Percentiles rank a stretch among this genome's conserved stretches.
Evolutionary conservation across 208 protist genomes (phyloP).

Genomic region (Trypanosoma avium): DNA sequence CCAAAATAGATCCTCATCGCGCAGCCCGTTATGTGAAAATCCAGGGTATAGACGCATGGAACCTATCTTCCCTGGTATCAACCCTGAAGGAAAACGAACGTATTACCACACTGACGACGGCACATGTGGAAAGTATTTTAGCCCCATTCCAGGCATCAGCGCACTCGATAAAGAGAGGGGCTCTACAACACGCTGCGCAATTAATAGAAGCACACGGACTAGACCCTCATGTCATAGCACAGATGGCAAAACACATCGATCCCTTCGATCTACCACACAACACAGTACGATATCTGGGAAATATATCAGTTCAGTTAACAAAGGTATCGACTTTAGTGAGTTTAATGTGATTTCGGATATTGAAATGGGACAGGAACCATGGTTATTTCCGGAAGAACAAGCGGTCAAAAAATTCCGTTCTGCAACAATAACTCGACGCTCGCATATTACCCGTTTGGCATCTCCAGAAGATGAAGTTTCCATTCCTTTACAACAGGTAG

Average conservation of each 20-base stretch:
- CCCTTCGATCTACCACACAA: background rate
- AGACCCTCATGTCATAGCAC: background rate
- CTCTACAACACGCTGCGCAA: background rate
- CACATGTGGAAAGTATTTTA: background rate
- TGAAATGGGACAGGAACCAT: background rate
- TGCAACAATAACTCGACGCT: background rate
- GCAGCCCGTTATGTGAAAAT: background rate
- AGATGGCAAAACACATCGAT: background rate
- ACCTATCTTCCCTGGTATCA: background rate
- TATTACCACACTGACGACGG: background rate
- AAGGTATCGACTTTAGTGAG: background rate
- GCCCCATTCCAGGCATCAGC: background rate
- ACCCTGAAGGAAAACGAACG: background rate
- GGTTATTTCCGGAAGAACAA: background rate
- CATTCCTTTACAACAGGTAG: slow-evolving; percentile 1
- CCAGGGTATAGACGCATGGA: background rate
- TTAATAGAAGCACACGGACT: background rate
- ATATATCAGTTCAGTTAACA: background rate
- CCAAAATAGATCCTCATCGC: background rate
- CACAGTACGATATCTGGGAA: background rate
- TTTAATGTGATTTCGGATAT: background rate
- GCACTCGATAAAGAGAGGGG: background rate
- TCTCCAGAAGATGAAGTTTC: background rate
- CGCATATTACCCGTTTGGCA: background rate
- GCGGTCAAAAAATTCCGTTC: background rate